A percentile compares a stretch with the other conserved stretches of the same genome.
Evolutionary conservation across 192 early-diverging fungal species (phyloP).

Genomic region (Entomortierella beljakovae): DNA sequence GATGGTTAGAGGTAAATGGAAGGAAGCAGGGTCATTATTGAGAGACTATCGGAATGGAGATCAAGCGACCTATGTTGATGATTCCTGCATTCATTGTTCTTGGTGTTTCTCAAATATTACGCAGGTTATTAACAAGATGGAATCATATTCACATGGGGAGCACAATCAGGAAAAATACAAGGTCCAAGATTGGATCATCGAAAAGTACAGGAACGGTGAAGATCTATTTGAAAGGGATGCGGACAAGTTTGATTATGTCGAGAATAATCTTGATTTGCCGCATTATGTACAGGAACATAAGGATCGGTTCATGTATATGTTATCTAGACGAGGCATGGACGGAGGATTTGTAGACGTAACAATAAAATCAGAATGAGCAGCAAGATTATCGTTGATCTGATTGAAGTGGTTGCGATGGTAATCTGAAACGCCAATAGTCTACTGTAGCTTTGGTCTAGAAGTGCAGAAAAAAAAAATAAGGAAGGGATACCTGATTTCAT

Average conservation of each 20-base stretch:
- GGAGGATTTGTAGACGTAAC: constrained; percentile 12
- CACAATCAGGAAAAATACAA: constrained; percentile 10
- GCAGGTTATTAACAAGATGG: neutral
- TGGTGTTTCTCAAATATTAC: constrained; percentile 18
- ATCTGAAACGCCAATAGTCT: too few species aligned
- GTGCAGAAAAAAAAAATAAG: too few species aligned
- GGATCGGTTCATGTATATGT: neutral
- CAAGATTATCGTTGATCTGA: too few species aligned
- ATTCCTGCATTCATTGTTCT: constrained; percentile 13
- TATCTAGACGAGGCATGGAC: neutral
- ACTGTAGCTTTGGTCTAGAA: too few species aligned
- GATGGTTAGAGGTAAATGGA: constrained; percentile 2
- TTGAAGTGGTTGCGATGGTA: too few species aligned
- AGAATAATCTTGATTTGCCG: constrained; percentile 2
- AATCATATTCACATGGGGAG: constrained; percentile 19
- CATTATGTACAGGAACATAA: neutral
- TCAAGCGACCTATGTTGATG: neutral
- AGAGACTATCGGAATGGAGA: neutral
- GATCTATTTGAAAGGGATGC: constrained; percentile 17
- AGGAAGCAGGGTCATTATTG: neutral
- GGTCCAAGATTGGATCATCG: constrained; percentile 4
- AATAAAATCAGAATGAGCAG: too few species aligned
- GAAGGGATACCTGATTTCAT: too few species aligned
- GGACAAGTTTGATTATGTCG: constrained; percentile 1
- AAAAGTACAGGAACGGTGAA: neutral